Percentiles rank a stretch among this genome's conserved stretches.
Evolutionary conservation across 176 grass and related monocot genomes (phyloP).

Genomic region (bread wheat (Triticum aestivum)): DNA sequence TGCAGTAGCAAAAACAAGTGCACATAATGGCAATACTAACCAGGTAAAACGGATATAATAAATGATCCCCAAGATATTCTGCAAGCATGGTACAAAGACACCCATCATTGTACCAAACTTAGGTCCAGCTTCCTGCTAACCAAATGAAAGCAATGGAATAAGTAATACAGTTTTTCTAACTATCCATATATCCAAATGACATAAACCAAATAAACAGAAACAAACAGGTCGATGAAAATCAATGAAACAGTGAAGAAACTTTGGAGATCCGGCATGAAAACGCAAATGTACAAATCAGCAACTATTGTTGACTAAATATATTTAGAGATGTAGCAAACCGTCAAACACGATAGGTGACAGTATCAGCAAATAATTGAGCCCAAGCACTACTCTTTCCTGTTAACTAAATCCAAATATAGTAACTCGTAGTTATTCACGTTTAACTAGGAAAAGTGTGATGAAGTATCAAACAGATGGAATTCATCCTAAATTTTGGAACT

Average conservation of each 20-base stretch:
- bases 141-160: slow-evolving; percentile 27
- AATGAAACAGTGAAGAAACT: background rate
- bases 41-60: slow-evolving; percentile 99
- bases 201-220: slow-evolving; percentile 8
- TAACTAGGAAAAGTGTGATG: background rate
- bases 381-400: background rate
- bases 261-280: background rate
- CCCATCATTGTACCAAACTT: slow-evolving; percentile 98
- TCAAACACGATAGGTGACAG: background rate
- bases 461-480: background rate
- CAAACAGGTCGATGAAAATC: slow-evolving; percentile 10
- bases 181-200: background rate
- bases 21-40: slow-evolving; percentile 40
- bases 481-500: slow-evolving; percentile 23
- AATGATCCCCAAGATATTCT: slow-evolving; percentile 99
- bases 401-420: background rate
- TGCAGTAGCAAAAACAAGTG: background rate
- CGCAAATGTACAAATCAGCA: slow-evolving; percentile 10
- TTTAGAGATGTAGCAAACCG: background rate
- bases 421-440: slow-evolving; percentile 18
- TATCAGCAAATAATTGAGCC: slow-evolving; percentile 12
- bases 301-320: slow-evolving; percentile 9
- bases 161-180: background rate
- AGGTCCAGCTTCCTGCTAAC: slow-evolving; percentile 57
- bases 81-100: slow-evolving; percentile 97